Evolutionary conservation across 352 stramenopile genomes (phyloP), one percentile per base, ranked within the genome.

Genomic region (Phytophthora fragariaefolia): DNA sequence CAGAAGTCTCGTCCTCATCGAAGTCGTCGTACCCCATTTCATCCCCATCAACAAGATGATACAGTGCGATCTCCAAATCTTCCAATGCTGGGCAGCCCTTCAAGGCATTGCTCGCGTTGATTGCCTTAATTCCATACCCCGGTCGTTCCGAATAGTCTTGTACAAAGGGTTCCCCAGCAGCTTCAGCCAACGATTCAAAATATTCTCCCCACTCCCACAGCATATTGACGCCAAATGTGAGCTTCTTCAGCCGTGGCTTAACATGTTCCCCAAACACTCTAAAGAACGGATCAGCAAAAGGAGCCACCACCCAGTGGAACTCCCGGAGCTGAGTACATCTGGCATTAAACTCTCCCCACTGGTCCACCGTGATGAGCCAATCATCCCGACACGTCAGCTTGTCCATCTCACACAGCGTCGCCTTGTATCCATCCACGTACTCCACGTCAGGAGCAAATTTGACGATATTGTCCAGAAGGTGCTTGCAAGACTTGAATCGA

Each of bases 271-370:
- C 77, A 32, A 83, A 85, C 1, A 69, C 56, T 2, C 55, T 59
- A 45, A 85, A 85, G 52, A 82, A 82, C 22, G 68, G 61, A 22
- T 78, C 71, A 13, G 66, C 66, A 50, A 77, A 83, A 1, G 76
- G 76, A 5, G 63, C 76, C 6, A 74, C 64, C 9, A 81, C 54
- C 76, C 73, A 83, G 49, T 79, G 58, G 52, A 81, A 81, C 66
- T 77, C 70, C 1, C 58, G 63, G 27, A 81, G 60, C 15, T 77
- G 42, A 13, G 56, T 72, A 53, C 76, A 83, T 13, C 28, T 69
- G 26, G 66, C 43, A 32, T 77, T 78, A 34, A 82, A 82, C 18
- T 51, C 34, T n/a, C 76, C 53, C 76, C 73, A 84, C 45, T 75
- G 53, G 3, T 58, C 36, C 13, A 75, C 45, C 12, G 63, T 58